Conservation (phyloP, 768 basidiomycete species). For the Tylopilus cervinicoccineus region DNA sequence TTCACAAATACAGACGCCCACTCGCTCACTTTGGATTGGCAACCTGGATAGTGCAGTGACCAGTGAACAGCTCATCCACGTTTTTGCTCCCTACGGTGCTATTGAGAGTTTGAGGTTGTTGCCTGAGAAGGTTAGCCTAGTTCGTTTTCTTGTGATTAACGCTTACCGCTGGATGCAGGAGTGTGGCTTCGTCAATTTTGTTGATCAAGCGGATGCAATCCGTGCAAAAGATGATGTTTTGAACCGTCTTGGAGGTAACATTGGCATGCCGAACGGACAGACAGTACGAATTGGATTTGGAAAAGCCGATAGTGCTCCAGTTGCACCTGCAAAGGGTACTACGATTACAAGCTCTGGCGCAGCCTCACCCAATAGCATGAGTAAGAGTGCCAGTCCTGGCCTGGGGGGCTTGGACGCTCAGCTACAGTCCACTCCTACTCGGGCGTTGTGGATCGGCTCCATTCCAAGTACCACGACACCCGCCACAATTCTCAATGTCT, state of each 20-base stretch:
- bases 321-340: constrained; percentile 79
- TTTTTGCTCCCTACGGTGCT: constrained; percentile 95
- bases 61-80: constrained; percentile 90
- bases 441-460: constrained; percentile 96
- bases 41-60: constrained; percentile 94
- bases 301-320: constrained; percentile 94
- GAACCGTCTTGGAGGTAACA: constrained; percentile 90
- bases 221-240: constrained; percentile 97
- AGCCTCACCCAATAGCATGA: constrained; percentile 53
- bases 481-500: constrained; percentile 90
- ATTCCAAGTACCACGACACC: constrained; percentile 96
- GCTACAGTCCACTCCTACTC: constrained; percentile 85
- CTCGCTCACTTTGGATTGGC: constrained; percentile 96
- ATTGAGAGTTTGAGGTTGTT: constrained; percentile 93
- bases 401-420: constrained; percentile 78
- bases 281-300: constrained; percentile 98
- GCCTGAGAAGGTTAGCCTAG: constrained; percentile 81
- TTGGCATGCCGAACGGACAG: constrained; percentile 92
- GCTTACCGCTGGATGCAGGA: constrained; percentile 54
- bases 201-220: constrained; percentile 93
- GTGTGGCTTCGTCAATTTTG: constrained; percentile 99
- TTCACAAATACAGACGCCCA: constrained; percentile 86
- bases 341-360: constrained; percentile 58
- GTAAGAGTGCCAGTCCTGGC: constrained; percentile 51
- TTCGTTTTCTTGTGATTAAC: background rate